Evolutionary conservation across 2,329 filamentous ascomycete species (phyloP).

Genomic region (Colletotrichum navitas): DNA sequence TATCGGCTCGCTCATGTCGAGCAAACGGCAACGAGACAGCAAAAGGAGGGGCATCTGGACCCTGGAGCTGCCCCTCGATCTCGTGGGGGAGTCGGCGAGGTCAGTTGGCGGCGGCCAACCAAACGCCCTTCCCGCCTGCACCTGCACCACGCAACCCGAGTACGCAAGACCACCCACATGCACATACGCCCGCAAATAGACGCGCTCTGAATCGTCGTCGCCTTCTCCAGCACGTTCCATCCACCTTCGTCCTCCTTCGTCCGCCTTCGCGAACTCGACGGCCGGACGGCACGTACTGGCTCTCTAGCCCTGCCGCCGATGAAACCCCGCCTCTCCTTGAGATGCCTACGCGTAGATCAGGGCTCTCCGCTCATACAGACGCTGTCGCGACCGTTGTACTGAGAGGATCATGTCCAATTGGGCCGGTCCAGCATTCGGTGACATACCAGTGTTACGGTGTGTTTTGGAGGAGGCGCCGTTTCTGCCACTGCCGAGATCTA

Average conservation of each 20-base stretch:
- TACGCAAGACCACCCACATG: background rate
- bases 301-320: constrained; percentile 13
- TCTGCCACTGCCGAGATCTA: constrained; percentile 6
- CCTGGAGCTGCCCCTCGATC: constrained; percentile 41
- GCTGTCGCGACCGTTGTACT: background rate
- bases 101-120: constrained; percentile 36
- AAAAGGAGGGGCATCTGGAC: constrained; percentile 40
- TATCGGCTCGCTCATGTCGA: constrained; percentile 35
- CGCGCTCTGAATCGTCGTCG: constrained; percentile 9
- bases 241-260: constrained; percentile 13
- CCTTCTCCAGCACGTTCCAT: constrained; percentile 24
- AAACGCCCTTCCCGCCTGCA: constrained; percentile 36
- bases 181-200: constrained; percentile 30
- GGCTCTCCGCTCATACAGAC: constrained; percentile 32
- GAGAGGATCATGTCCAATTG: background rate
- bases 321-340: constrained; percentile 1
- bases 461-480: background rate
- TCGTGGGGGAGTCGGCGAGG: constrained; percentile 41
- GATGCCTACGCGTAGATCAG: too few relatives aligned
- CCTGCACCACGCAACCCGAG: constrained; percentile 23
- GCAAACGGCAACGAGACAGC: constrained; percentile 1
- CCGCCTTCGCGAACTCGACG: constrained; percentile 7
- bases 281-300: background rate
- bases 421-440: too few relatives aligned
- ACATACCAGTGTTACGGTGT: background rate